Percentiles rank a stretch among this genome's conserved stretches.
Evolutionary conservation across 495 filamentous ascomycete genomes (phyloP).

Genomic region (Penicillium salamii): DNA sequence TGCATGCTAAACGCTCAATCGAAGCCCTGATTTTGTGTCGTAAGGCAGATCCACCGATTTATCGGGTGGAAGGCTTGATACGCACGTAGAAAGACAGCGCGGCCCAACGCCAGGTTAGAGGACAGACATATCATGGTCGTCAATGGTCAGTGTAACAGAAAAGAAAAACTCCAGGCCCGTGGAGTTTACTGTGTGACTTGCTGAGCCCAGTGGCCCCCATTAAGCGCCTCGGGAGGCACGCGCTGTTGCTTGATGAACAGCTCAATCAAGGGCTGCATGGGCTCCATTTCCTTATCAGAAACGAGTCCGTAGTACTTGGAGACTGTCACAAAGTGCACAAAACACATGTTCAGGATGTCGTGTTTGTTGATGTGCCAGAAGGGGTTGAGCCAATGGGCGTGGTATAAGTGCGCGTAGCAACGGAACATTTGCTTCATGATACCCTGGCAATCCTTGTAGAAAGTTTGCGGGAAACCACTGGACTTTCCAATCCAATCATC

Average conservation of each 20-base stretch:
- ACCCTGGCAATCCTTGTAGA: constrained; percentile 80
- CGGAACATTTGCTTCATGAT: constrained; percentile 98
- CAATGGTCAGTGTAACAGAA: constrained; percentile 15
- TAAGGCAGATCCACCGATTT: constrained; percentile 23
- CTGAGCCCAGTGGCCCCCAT: constrained; percentile 48
- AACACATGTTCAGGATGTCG: constrained; percentile 90
- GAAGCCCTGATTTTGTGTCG: constrained; percentile 25
- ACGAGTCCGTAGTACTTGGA: constrained; percentile 81
- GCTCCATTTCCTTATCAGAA: constrained; percentile 80
- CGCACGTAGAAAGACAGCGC: constrained; percentile 20
- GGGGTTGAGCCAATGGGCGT: constrained; percentile 76
- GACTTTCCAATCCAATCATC: constrained; percentile 82
- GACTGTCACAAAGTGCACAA: constrained; percentile 88
- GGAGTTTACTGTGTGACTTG: constrained; percentile 37
- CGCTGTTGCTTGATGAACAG: constrained; percentile 82
- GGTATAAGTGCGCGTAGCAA: constrained; percentile 89
- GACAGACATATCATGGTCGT: constrained; percentile 33
- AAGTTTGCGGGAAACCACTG: constrained; percentile 82
- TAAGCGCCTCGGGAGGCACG: constrained; percentile 65
- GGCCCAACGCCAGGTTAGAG: constrained; percentile 42
- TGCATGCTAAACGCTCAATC: constrained; percentile 47
- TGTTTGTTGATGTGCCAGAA: constrained; percentile 81
- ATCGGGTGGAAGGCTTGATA: constrained; percentile 19
- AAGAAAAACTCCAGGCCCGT: constrained; percentile 12
- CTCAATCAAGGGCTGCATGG: constrained; percentile 90